A percentile compares a stretch with the other conserved stretches of the same genome.
These are phyloP conservation scores for Sugiyamaella neomexicana DNA, from an alignment of 1,139 yeast species.

Conservation along the genomic window DNA sequence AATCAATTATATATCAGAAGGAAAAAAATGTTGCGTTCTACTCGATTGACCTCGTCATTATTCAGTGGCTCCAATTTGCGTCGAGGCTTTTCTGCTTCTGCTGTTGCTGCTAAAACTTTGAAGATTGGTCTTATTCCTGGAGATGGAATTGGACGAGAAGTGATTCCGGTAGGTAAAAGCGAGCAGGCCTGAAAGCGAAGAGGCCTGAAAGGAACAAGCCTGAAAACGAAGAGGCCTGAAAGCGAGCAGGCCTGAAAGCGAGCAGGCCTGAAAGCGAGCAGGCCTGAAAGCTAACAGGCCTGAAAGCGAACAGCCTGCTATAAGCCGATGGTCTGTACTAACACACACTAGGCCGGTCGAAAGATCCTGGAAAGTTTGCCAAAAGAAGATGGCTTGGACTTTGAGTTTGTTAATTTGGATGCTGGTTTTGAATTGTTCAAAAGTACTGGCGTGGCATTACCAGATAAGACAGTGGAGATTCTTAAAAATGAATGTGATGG, in stretches of 20 bases:
- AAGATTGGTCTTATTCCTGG: constrained; percentile 71
- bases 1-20: too few relatives aligned
- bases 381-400: constrained; percentile 67
- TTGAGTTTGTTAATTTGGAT: constrained; percentile 80
- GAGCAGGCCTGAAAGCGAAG: too few relatives aligned
- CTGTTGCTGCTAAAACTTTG: constrained; percentile 8
- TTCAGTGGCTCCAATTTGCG: neutral
- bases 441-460: constrained; percentile 90
- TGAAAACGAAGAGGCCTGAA: too few relatives aligned
- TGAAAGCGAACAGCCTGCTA: too few relatives aligned
- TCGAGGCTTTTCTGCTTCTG: constrained; percentile 8
- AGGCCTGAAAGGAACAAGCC: too few relatives aligned
- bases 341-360: constrained; percentile 54
- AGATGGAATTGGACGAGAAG: constrained; percentile 97
- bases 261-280: too few relatives aligned
- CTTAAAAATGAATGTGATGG: constrained; percentile 87
- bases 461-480: constrained; percentile 84
- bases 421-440: constrained; percentile 96
- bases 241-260: too few relatives aligned
- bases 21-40: constrained; percentile 13
- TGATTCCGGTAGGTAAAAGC: constrained; percentile 60
- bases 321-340: constrained; percentile 11
- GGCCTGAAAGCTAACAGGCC: too few relatives aligned
- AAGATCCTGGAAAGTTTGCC: constrained; percentile 83
- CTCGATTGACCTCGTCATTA: constrained; percentile 12